phyloP scores from a whole-genome alignment of 805 yeast genomes.

The Kregervanrija pseudodelftensis region DNA sequence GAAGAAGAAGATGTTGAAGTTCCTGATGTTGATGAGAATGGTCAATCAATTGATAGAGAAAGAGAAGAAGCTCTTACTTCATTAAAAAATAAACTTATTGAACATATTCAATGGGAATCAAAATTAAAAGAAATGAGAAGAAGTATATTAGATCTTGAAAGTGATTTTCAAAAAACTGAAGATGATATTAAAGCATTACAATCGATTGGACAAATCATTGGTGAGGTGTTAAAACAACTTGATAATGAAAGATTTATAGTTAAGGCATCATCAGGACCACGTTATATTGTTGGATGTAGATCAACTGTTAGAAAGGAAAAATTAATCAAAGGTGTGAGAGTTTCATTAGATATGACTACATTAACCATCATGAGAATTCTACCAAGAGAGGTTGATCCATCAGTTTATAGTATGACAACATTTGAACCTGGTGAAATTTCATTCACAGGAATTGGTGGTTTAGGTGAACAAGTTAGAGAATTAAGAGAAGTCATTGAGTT shows the following conservation, averaged over 20 bases:
- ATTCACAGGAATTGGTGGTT: slow-evolving; percentile 93
- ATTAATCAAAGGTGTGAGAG: slow-evolving; percentile 90
- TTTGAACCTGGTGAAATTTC: slow-evolving; percentile 97
- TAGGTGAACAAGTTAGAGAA: slow-evolving; percentile 92
- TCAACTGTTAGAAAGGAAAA: slow-evolving; percentile 80
- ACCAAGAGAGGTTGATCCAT: slow-evolving; percentile 97
- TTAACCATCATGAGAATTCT: slow-evolving; percentile 94
- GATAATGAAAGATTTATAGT: slow-evolving; percentile 94
- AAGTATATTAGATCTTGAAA: slow-evolving; percentile 76
- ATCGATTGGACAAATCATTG: slow-evolving; percentile 94
- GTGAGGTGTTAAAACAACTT: slow-evolving; percentile 91
- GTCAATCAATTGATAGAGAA: slow-evolving; percentile 17
- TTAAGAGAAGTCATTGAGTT: slow-evolving; percentile 95
- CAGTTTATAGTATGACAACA: slow-evolving; percentile 96
- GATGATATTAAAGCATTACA: slow-evolving; percentile 95
- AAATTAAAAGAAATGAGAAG: slow-evolving; percentile 77
- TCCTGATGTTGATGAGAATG: slow-evolving; percentile 8
- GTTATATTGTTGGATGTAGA: slow-evolving; percentile 96
- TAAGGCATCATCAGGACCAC: slow-evolving; percentile 94
- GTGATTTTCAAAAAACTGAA: slow-evolving; percentile 85
- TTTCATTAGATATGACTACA: slow-evolving; percentile 95
- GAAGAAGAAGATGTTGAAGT: slow-evolving; percentile 5
- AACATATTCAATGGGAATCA: slow-evolving; percentile 93
- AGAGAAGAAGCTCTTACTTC: slow-evolving; percentile 70
- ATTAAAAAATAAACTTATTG: slow-evolving; percentile 79